Base-by-base conservation (phyloP, 129 eudicot genomes). In the Cynara cardunculus region DNA sequence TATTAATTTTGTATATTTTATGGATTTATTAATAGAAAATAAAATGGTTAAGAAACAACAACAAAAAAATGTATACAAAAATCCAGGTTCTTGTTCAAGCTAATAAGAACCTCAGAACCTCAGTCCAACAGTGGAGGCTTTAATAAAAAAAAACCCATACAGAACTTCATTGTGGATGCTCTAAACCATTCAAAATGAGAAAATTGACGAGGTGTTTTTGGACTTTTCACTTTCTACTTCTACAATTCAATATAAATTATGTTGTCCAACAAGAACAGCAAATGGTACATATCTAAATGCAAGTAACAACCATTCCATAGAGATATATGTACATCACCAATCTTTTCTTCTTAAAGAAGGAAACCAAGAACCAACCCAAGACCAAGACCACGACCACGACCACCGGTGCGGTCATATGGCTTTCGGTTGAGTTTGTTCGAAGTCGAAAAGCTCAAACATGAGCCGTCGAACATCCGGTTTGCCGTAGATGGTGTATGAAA, bases 381-480 rank as follows among this genome's bases (percentile, higher is more conserved):
- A 46, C 9, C 39, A n/a, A n/a, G n/a, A n/a, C n/a, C n/a, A n/a
- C n/a, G n/a, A n/a, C n/a, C n/a, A n/a, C n/a, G n/a, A 11, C 27
- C 66, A 25, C 35, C 19, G 8, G 25, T 85, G 18, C 13, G 14
- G 25, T 85, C 88, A 87, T 30, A 96, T 88, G 21, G 97, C 86
- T 84, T 96, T 93, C 22, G 99, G 99, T 84, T 92, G 99, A 84
- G 85, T 88, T 84, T 95, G 99, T 82, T 95, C 99, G 71, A 95
- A 92, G 91, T 95, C 99, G 67, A 95, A 95, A 82, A 95, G 95
- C 85, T 95, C 99, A 78, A 95, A 92, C 99, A 95, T 95, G 87
- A 95, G 94, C 56, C 97, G 91, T 69, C 99, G 88, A 31, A 95
- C 99, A 49, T 95, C 97, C 12, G 97, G 97, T 80, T 96, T 96